phyloP scores from a whole-genome alignment of 306 rosid species.

The Cicer bijugum region DNA sequence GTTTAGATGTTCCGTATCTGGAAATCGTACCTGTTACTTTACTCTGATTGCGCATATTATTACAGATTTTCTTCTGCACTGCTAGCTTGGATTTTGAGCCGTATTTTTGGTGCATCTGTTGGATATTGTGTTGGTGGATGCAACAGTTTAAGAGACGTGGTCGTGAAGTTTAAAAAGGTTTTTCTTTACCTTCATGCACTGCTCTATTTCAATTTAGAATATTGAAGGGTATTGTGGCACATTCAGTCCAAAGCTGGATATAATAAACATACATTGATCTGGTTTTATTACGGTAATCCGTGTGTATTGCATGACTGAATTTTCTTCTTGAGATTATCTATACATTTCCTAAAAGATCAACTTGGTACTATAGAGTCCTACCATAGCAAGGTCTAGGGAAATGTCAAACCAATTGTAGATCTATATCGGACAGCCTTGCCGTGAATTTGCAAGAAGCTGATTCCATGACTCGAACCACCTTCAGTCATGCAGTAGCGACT shows the following conservation, averaged over 20 bases:
- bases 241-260: slow-evolving; percentile 18
- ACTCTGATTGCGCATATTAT: slow-evolving; percentile 40
- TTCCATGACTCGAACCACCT: background rate
- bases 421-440: background rate
- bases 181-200: slow-evolving; percentile 41
- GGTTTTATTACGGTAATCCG: slow-evolving; percentile 25
- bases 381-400: background rate
- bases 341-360: background rate
- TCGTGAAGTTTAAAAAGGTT: slow-evolving; percentile 85
- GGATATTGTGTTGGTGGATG: slow-evolving; percentile 82
- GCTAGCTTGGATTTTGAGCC: slow-evolving; percentile 79
- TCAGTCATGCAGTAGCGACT: background rate
- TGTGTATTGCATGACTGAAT: slow-evolving; percentile 7
- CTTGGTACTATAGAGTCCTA: background rate
- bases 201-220: slow-evolving; percentile 33
- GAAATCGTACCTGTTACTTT: slow-evolving; percentile 24
- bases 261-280: background rate
- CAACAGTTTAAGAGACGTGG: slow-evolving; percentile 75
- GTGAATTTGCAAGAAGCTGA: background rate
- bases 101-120: slow-evolving; percentile 72
- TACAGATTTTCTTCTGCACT: slow-evolving; percentile 68
- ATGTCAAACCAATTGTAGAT: background rate
- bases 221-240: slow-evolving; percentile 22
- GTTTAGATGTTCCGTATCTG: background rate
- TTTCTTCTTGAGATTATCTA: slow-evolving; percentile 14